A percentile compares a stretch with the other conserved stretches of the same genome.
Conservation (phyloP, 345 rosid species). For the Limnanthes douglasii region DNA sequence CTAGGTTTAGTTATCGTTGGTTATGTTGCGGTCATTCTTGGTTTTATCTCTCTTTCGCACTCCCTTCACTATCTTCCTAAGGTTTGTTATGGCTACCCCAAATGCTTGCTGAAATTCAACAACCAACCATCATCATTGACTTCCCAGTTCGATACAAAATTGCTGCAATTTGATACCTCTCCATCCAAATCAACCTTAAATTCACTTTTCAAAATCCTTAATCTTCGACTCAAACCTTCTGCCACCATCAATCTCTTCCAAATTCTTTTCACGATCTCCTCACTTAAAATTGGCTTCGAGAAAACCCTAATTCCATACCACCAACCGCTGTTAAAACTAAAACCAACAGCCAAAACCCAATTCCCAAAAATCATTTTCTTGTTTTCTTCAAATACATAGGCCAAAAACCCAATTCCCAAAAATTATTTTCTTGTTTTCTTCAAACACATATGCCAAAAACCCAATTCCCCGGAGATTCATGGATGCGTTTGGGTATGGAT, state of each 20-base stretch:
- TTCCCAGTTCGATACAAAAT: slow-evolving; percentile 36
- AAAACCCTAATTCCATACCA: slow-evolving; percentile 29
- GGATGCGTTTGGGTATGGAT: slow-evolving; percentile 10
- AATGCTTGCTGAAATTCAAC: slow-evolving; percentile 47
- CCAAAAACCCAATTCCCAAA: too few relatives aligned
- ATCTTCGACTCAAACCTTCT: slow-evolving; percentile 19
- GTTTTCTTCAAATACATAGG: too few relatives aligned
- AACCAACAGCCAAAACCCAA: slow-evolving; percentile 8
- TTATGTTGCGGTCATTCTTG: slow-evolving; percentile 48
- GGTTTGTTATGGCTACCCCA: slow-evolving; percentile 99
- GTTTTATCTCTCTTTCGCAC: slow-evolving; percentile 56
- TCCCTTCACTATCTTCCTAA: too few relatives aligned
- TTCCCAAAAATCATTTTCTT: slow-evolving; percentile 1
- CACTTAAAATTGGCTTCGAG: slow-evolving; percentile 25
- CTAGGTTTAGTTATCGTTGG: slow-evolving; percentile 67
- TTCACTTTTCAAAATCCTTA: slow-evolving; percentile 36
- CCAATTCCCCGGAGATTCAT: slow-evolving; percentile 36
- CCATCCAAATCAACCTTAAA: slow-evolving; percentile 17
- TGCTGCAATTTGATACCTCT: slow-evolving; percentile 37
- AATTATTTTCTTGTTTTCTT: slow-evolving; percentile 9
- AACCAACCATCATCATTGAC: slow-evolving; percentile 47
- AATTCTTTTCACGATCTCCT: slow-evolving; percentile 24
- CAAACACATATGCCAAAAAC: slow-evolving; percentile 13
- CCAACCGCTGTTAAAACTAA: slow-evolving; percentile 24
- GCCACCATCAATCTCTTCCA: slow-evolving; percentile 31